A percentile compares a stretch with the other conserved stretches of the same genome.
These are phyloP conservation scores for Citeromyces nyonsensis DNA, from an alignment of 805 yeast species.

Conservation along the genomic window DNA sequence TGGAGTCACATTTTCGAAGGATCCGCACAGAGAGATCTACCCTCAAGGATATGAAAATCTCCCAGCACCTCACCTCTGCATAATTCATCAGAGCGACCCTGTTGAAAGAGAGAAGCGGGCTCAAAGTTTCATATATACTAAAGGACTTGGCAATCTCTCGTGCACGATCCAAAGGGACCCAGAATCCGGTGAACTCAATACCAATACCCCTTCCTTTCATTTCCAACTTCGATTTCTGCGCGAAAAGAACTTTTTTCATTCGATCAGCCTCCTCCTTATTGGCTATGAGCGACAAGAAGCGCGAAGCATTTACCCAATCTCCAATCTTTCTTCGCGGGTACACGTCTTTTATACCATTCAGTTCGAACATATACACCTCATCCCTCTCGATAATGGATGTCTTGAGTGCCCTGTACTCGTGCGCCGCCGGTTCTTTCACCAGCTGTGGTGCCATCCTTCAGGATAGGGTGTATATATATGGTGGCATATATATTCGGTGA, in stretches of 20 bases:
- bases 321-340: conserved; percentile 8
- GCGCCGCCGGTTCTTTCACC: no score
- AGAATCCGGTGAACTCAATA: conserved; percentile 6
- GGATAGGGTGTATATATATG: no score
- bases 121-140: conserved; percentile 5
- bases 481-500: no score
- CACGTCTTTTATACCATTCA: conserved; percentile 3
- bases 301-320: conserved; percentile 9
- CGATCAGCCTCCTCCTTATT: neutral
- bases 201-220: conserved; percentile 1
- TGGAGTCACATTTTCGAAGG: conserved; percentile 7
- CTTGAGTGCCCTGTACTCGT: no score
- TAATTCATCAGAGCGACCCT: conserved; percentile 10
- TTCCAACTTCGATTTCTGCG: neutral
- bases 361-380: conserved; percentile 4
- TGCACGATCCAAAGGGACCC: conserved; percentile 10
- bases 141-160: conserved; percentile 7
- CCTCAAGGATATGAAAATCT: conserved; percentile 8
- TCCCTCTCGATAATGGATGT: conserved; percentile 3
- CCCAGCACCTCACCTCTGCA: conserved; percentile 10
- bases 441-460: no score
- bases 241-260: neutral
- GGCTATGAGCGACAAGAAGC: conserved; percentile 1
- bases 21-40: conserved; percentile 8
- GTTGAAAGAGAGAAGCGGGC: conserved; percentile 10